Percentiles rank a stretch among this genome's conserved stretches.
phyloP scores from a whole-genome alignment of 2,329 filamentous ascomycete genomes.

The Plenodomus tracheiphilus region DNA sequence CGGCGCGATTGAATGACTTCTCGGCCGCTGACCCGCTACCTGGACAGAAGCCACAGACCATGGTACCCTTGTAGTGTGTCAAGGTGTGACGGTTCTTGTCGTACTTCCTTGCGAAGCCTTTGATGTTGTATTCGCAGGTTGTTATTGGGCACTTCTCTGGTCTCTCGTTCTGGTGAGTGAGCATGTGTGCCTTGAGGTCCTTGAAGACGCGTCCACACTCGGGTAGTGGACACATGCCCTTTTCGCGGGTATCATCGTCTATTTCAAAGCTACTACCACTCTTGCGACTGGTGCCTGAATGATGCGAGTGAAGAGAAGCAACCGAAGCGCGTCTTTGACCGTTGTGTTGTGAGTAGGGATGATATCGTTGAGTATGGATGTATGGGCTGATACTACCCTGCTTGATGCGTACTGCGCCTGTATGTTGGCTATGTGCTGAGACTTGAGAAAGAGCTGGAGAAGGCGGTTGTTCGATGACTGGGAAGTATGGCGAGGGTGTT shows the following conservation, averaged over 20 bases:
- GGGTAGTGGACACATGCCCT: conserved; percentile 75
- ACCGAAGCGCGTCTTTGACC: conserved; percentile 67
- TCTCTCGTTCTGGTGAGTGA: conserved; percentile 87
- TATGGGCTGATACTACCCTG: conserved; percentile 68
- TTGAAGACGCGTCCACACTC: conserved; percentile 88
- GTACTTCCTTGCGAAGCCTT: conserved; percentile 93
- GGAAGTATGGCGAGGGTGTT: conserved; percentile 47
- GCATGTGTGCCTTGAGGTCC: conserved; percentile 90
- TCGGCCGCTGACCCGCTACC: conserved; percentile 85
- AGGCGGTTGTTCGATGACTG: conserved; percentile 53
- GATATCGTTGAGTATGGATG: conserved; percentile 59
- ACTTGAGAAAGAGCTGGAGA: conserved; percentile 67
- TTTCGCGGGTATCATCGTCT: conserved; percentile 61
- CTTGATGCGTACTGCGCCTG: conserved; percentile 49
- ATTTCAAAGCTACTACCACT: conserved; percentile 44
- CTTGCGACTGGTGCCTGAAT: conserved; percentile 61
- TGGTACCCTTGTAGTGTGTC: conserved; percentile 95
- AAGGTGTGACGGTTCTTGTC: conserved; percentile 94
- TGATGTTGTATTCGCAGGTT: conserved; percentile 88
- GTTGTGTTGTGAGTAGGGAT: conserved; percentile 54
- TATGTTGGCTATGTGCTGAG: conserved; percentile 49
- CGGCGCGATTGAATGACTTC: conserved; percentile 93
- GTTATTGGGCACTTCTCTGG: conserved; percentile 94
- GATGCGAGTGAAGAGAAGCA: conserved; percentile 70
- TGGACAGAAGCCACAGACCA: conserved; percentile 95